phyloP scores from a whole-genome alignment of 768 basidiomycete genomes.

The Rhizopogon salebrosus region DNA sequence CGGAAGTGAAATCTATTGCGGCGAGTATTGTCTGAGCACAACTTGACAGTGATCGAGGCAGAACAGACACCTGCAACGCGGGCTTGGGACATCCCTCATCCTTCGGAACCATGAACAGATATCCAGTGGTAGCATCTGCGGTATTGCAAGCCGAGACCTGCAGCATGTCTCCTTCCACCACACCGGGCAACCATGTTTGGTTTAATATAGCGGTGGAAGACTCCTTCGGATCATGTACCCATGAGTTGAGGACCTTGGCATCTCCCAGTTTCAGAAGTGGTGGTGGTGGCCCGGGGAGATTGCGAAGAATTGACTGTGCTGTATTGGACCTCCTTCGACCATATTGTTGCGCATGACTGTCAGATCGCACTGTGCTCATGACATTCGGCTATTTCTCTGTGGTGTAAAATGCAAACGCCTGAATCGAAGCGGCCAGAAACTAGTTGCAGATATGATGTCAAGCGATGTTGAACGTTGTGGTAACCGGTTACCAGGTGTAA shows the following conservation, averaged over 20 bases:
- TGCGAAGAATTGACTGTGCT: conserved; percentile 57
- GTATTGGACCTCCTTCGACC: conserved; percentile 72
- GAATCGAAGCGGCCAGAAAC: too few species aligned
- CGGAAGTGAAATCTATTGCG: conserved; percentile 65
- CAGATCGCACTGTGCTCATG: conserved; percentile 60
- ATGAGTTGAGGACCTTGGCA: conserved; percentile 55
- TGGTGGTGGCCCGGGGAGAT: conserved; percentile 25
- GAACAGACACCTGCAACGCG: conserved; percentile 52
- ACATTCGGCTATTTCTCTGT: conserved; percentile 1
- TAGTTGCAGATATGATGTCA: neutral
- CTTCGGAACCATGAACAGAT: conserved; percentile 65
- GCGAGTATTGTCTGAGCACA: neutral
- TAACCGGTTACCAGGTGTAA: neutral
- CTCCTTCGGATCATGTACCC: conserved; percentile 72
- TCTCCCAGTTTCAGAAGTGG: conserved; percentile 58
- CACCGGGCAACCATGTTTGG: conserved; percentile 73
- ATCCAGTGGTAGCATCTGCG: conserved; percentile 34
- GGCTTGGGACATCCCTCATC: conserved; percentile 58
- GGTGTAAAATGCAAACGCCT: neutral
- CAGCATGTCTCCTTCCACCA: conserved; percentile 70
- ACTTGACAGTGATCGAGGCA: neutral
- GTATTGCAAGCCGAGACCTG: conserved; percentile 41
- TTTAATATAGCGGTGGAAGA: conserved; percentile 61
- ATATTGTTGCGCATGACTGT: conserved; percentile 51
- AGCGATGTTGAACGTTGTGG: neutral